Evolutionary conservation across 1,284 basidiomycete genomes (phyloP), one percentile per base, ranked within the genome.

Genomic region (Prillingera fragicola): DNA sequence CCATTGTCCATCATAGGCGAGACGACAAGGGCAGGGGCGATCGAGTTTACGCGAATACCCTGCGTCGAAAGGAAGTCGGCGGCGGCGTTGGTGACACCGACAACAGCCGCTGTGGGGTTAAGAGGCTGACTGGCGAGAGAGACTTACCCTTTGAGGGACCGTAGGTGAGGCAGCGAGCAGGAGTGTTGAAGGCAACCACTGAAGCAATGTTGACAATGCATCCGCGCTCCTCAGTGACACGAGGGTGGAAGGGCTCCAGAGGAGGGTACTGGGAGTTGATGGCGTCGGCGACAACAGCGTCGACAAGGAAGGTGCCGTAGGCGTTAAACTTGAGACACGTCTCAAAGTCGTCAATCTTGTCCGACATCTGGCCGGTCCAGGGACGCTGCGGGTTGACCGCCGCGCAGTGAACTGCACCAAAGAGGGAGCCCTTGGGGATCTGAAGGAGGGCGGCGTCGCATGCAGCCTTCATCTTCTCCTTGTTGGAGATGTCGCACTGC

Each of bases 381-480:
- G 34, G 28, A 13, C 35, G 15, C 23, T 27, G 21, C 19, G 46
- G 35, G 23, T 45, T 42, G 17, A 52, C 45, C 3, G 43, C 57
- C 8, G 57, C 57, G 29, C 55, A 57, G 47, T 59, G 57, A 5
- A 59, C 53, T 18, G 37, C 39, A 3, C 57, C 55, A 7, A 43
- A 35, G 17, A 59, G 51, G n/a, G 41, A 48, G 25, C 45, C 50
- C 24, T 38, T 41, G 26, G 45, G 46, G 13, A 43, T 40, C 3
- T 23, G 41, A 1, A 25, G 13, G 35, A 41, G 24, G 9, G 48
- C 36, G 8, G 26, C 23, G 21, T 52, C 52, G 19, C 35, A 17
- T 2, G 45, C 36, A 2, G 41, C 41, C 24, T 38, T 32, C 14
- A 52, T 26, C 33, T 18, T 27, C 14, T 26, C 50, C 27, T 32